Conservation (phyloP, 345 rosid species). For the Kandelia obovata region DNA sequence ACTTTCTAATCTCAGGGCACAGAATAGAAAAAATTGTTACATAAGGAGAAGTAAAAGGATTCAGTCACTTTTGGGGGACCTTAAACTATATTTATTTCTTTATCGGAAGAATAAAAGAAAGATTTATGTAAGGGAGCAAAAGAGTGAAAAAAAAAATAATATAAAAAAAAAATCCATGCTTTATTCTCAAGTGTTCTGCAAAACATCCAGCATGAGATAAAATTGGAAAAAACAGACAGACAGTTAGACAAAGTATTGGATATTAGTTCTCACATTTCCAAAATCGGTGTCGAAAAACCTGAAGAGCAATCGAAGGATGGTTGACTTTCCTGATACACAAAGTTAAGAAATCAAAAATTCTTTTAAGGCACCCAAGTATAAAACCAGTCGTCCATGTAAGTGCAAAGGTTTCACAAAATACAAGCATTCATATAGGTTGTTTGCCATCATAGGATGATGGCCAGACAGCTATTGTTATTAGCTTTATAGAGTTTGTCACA, state of each 20-base stretch:
- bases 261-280: conserved; percentile 63
- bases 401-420: not conserved
- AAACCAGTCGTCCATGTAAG: not conserved
- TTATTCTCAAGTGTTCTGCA: not conserved
- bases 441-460: not conserved
- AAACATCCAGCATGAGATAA: not conserved
- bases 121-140: not conserved
- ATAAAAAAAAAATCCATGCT: no score
- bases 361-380: conserved; percentile 1
- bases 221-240: not conserved
- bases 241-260: not conserved
- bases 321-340: conserved; percentile 78
- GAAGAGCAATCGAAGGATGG: conserved; percentile 87
- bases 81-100: no score
- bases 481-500: no score
- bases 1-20: not conserved
- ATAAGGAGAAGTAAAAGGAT: no score
- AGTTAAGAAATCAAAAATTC: conserved; percentile 23
- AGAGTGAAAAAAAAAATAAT: not conserved
- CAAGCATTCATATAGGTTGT: not conserved
- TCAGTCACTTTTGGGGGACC: no score
- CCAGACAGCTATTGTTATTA: no score
- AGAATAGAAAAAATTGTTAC: not conserved
- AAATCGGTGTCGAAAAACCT: conserved; percentile 75
- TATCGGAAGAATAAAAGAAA: not conserved